These are phyloP conservation scores for Nemania sp. DNA, from an alignment of 2,329 filamentous ascomycete species.

Conservation along the genomic window DNA sequence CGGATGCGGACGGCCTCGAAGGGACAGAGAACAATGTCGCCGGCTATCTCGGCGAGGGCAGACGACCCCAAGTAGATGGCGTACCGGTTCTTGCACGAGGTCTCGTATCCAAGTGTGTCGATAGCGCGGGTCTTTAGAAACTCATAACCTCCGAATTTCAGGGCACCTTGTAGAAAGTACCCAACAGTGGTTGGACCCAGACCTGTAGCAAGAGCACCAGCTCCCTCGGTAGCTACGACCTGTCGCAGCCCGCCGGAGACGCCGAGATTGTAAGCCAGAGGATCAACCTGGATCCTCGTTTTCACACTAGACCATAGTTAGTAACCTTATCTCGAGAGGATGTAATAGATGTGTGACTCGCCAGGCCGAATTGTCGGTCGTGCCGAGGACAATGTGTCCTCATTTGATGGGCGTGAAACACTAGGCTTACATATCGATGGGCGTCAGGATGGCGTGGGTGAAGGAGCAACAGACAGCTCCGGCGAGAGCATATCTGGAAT, in stretches of 20 bases:
- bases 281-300: constrained; percentile 46
- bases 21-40: constrained; percentile 45
- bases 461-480: constrained; percentile 47
- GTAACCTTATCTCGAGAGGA: constrained; percentile 30
- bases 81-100: constrained; percentile 41
- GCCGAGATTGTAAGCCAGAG: constrained; percentile 44
- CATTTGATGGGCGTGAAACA: constrained; percentile 28
- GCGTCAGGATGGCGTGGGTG: constrained; percentile 45
- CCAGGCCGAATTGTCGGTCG: neutral
- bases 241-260: constrained; percentile 44
- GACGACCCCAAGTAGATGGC: constrained; percentile 45
- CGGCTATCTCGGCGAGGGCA: constrained; percentile 45
- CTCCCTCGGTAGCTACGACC: constrained; percentile 39
- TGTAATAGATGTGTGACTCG: constrained; percentile 20
- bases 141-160: constrained; percentile 48
- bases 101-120: constrained; percentile 43
- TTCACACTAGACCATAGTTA: constrained; percentile 42
- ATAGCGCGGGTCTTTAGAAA: constrained; percentile 45
- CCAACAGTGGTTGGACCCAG: constrained; percentile 45
- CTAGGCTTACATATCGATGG: constrained; percentile 46
- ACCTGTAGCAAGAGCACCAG: constrained; percentile 44
- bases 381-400: constrained; percentile 4
- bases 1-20: constrained; percentile 47
- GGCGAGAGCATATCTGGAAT: constrained; percentile 43
- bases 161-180: constrained; percentile 47